These are phyloP conservation scores for Eucalyptus cloeziana DNA, from an alignment of 345 rosid species.

Conservation along the genomic window DNA sequence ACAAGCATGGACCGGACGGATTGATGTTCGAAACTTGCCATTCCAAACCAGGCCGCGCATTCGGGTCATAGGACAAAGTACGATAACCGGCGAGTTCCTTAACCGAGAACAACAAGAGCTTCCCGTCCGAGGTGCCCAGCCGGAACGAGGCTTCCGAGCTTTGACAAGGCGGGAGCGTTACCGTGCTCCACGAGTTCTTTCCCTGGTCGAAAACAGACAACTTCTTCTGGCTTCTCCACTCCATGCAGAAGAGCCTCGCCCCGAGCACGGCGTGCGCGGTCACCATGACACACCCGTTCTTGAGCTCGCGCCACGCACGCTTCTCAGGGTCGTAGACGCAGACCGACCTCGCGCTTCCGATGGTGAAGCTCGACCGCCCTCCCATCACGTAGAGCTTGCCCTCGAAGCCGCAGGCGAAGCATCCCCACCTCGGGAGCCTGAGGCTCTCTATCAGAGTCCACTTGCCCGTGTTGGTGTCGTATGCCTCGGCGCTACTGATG, in stretches of 20 bases:
- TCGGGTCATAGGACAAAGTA: conserved; percentile 66
- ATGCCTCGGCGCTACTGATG: conserved; percentile 72
- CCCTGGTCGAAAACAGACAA: conserved; percentile 54
- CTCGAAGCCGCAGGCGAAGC: conserved; percentile 64
- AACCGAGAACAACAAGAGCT: conserved; percentile 59
- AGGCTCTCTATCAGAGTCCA: conserved; percentile 69
- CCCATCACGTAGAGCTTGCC: conserved; percentile 90
- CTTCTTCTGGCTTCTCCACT: conserved; percentile 86
- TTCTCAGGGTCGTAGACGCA: conserved; percentile 63
- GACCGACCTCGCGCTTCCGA: conserved; percentile 69
- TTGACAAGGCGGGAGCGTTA: conserved; percentile 64
- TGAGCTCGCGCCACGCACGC: conserved; percentile 63
- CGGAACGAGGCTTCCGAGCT: conserved; percentile 53
- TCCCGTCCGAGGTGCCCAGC: conserved; percentile 66
- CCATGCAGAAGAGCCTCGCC: conserved; percentile 71
- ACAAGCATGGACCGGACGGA: conserved; percentile 60
- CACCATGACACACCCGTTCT: conserved; percentile 89
- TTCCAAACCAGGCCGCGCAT: conserved; percentile 50
- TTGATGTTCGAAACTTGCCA: conserved; percentile 65
- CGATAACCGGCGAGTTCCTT: conserved; percentile 34
- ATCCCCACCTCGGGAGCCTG: conserved; percentile 81
- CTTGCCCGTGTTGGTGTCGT: conserved; percentile 40
- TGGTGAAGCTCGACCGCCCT: conserved; percentile 90
- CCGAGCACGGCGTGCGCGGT: conserved; percentile 84
- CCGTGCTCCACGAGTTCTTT: conserved; percentile 66